Base-by-base conservation (phyloP, 306 rosid genomes). In the Hippophae gyantsensis region DNA sequence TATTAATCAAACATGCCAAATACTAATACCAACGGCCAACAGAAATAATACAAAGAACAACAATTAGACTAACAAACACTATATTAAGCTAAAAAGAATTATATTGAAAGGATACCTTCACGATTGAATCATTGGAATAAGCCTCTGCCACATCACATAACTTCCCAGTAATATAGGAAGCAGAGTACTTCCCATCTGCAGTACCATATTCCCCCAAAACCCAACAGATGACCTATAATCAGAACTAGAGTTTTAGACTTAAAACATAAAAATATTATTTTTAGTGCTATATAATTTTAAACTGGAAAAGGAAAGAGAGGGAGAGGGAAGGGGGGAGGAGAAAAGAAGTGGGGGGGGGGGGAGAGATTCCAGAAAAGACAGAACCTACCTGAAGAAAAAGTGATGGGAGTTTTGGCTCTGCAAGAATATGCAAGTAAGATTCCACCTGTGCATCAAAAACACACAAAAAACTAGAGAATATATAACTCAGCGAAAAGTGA, bases 161-260 rank as follows among this genome's bases (percentile, higher is more conserved):
- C 78, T 88, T 93, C 68, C 97, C 99, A 62, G 72, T 70, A 61
- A 93, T 84, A 68, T 88, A 88, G 5, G 94, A 79, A 61, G 93
- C 79, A 67, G 90, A 69, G 71, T 86, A 74, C 79, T 80, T 82
- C 69, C 98, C 95, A 80, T 83, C 96, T 45, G 93, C 83, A 50
- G 88, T 85, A 71, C 96, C 98, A 72, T 87, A 92, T 72, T 92
- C 98, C 64, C 98, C 98, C 59, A 92, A 66, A 78, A 92, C 96
- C 98, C 98, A 92, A 69, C 98, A 92, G 63, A 92, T 92, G 72
- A 92, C 95, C 98, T 92, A 84, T 61, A 71, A 85, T 73, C 75
- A 79, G 59, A 58, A 73, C 62, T 54, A 55, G 58, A 52, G 42
- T 48, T 73, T 73, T 61, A 32, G 69, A 85, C 71, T 73, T 58